Conservation (phyloP, 371 early-diverging fungal genomes). For the Zychaea mexicana region DNA sequence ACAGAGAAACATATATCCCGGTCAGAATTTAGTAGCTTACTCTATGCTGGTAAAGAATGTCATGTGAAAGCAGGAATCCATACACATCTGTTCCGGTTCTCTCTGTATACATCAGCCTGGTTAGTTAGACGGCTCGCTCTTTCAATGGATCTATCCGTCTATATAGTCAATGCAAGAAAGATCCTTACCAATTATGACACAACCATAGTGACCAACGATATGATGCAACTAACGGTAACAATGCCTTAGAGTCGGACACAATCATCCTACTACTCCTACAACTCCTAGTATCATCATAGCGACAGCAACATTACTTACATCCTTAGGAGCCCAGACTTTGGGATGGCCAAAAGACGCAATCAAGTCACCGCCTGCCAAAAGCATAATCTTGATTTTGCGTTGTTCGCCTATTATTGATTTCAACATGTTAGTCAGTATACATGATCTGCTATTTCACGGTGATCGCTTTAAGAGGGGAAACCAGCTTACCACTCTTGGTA, state of each 20-base stretch:
- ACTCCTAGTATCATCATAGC: no score
- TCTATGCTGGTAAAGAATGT: slow-evolving; percentile 85
- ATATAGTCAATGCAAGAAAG: not conserved
- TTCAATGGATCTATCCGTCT: not conserved
- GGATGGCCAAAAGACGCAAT: slow-evolving; percentile 94
- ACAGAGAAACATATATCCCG: not conserved
- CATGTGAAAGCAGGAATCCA: slow-evolving; percentile 87
- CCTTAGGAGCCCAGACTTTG: slow-evolving; percentile 88
- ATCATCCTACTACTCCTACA: no score
- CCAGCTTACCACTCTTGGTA: slow-evolving; percentile 48
- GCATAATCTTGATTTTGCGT: slow-evolving; percentile 79
- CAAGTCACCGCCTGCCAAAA: slow-evolving; percentile 96
- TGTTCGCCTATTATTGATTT: slow-evolving; percentile 35
- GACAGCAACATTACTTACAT: slow-evolving; percentile 70
- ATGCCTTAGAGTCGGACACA: no score
- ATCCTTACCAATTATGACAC: slow-evolving; percentile 71
- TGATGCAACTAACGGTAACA: slow-evolving; percentile 78
- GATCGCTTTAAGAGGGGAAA: not conserved
- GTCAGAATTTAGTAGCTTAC: slow-evolving; percentile 38
- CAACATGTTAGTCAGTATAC: not conserved
- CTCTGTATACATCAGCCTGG: slow-evolving; percentile 45
- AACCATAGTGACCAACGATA: slow-evolving; percentile 92
- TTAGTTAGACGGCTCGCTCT: no score
- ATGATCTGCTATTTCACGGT: no score
- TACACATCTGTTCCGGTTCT: slow-evolving; percentile 94